phyloP scores from a whole-genome alignment of 768 basidiomycete genomes.

The Termitomyces sp. region DNA sequence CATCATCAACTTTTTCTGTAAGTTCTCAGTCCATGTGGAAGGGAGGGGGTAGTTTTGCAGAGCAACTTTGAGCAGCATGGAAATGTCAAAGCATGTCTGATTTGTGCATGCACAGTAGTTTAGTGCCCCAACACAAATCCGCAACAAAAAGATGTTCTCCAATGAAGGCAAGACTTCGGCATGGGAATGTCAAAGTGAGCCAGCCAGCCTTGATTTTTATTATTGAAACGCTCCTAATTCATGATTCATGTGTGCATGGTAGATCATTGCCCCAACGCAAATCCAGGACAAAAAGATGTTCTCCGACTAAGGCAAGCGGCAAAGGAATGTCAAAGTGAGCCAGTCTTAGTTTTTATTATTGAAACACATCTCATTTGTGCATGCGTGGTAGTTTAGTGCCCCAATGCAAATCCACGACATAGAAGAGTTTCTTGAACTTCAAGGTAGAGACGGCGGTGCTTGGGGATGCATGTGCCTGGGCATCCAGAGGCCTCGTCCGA shows the following conservation, averaged over 20 bases:
- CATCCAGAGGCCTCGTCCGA: slow-evolving; percentile 25
- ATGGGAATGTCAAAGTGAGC: no score
- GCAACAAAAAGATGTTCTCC: no score
- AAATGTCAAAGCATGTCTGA: no score
- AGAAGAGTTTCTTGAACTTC: slow-evolving; percentile 95
- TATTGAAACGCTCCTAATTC: no score
- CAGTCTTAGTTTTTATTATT: background rate
- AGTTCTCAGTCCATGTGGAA: slow-evolving; percentile 95
- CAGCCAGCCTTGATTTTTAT: no score
- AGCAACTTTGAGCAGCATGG: slow-evolving; percentile 93
- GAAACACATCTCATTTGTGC: background rate
- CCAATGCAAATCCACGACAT: slow-evolving; percentile 66
- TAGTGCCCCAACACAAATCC: no score
- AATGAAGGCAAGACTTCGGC: no score
- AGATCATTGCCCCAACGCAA: no score
- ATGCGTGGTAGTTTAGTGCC: slow-evolving; percentile 66
- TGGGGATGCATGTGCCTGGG: slow-evolving; percentile 40
- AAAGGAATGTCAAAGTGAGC: slow-evolving; percentile 66
- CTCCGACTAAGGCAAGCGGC: no score
- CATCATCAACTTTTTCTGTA: slow-evolving; percentile 96
- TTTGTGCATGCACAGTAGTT: no score
- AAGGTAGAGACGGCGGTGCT: slow-evolving; percentile 70
- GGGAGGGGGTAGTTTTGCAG: slow-evolving; percentile 97
- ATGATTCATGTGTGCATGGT: no score
- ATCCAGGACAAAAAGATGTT: no score